Base-by-base conservation (phyloP, 345 rosid genomes). In the Murraya paniculata region DNA sequence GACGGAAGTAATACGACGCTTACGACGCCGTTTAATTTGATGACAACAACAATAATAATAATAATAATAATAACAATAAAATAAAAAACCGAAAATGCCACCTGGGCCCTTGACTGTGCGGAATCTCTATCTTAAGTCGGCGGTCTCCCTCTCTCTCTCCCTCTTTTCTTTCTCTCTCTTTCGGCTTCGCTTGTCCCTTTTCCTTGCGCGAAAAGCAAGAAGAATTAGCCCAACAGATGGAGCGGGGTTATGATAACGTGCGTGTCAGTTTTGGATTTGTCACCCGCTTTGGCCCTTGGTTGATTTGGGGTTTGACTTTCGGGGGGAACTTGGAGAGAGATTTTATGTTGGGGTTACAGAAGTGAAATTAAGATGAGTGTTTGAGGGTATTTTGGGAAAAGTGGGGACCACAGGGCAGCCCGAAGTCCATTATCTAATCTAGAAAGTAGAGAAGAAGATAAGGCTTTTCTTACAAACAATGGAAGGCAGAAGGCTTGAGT, bases 191-290 rank as follows among this genome's bases (percentile, higher is more conserved):
- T 16, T 27, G 56, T 68, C 58, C 16, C 22, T 57, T 77, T 77
- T 77, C 10, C 83, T 81, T 81, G 80, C 55, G 68, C 80, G 77
- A 60, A 76, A 81, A 81, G 83, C 61, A 80, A 80, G 73, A 64
- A 55, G 60, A 21, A 62, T 41, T 25, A 30, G 41, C 41, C 31
- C 38, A 24, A 21, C 45, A 41, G n/a, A 6, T 55, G 16, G 2
- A n/a, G 9, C 1, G 24, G 10, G 68, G 59, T 2, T 7, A 0
- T 22, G 78, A 75, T 64, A 75, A 13, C 31, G 2, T 2, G 6
- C 2, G 1, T 6, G 22, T 11, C 6, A 41, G 13, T 22, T 48
- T 48, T 39, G 6, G 25, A 56, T 64, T 21, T 33, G 14, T 75
- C 71, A 75, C 78, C 50, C 50, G 50, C 50, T 45, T 3, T 13